These are phyloP conservation scores for Fusarium sp. DNA, from an alignment of 2,329 filamentous ascomycete species.

Conservation along the genomic window DNA sequence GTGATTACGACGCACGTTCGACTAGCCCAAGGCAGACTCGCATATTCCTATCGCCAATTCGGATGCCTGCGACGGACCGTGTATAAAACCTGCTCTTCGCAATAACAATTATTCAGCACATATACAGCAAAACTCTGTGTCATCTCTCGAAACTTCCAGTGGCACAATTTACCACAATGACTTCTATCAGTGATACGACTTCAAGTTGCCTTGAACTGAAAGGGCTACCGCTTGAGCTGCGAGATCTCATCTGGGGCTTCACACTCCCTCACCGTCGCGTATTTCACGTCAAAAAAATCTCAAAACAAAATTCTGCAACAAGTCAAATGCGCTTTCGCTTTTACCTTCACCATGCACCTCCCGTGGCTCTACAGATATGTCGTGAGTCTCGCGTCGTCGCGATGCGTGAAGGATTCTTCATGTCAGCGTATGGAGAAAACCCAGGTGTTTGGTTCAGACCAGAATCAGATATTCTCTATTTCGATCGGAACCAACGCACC, in stretches of 20 bases:
- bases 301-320: background rate
- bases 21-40: constrained; percentile 25
- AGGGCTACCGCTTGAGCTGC: constrained; percentile 43
- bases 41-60: constrained; percentile 9
- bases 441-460: constrained; percentile 44
- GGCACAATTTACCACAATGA: constrained; percentile 4
- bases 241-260: constrained; percentile 46
- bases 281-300: constrained; percentile 44
- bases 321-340: constrained; percentile 33
- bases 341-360: constrained; percentile 36
- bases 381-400: constrained; percentile 44
- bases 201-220: constrained; percentile 12
- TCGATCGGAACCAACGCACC: constrained; percentile 43
- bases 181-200: background rate
- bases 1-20: constrained; percentile 17
- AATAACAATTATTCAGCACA: background rate
- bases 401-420: constrained; percentile 42
- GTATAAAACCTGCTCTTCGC: background rate
- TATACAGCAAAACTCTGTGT: background rate
- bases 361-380: constrained; percentile 37
- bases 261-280: constrained; percentile 44
- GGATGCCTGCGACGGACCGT: constrained; percentile 22
- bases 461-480: constrained; percentile 44
- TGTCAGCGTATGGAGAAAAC: constrained; percentile 18
- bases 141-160: background rate